phyloP scores from a whole-genome alignment of 192 early-diverging fungal species.

The Backusella tuberculispora region DNA sequence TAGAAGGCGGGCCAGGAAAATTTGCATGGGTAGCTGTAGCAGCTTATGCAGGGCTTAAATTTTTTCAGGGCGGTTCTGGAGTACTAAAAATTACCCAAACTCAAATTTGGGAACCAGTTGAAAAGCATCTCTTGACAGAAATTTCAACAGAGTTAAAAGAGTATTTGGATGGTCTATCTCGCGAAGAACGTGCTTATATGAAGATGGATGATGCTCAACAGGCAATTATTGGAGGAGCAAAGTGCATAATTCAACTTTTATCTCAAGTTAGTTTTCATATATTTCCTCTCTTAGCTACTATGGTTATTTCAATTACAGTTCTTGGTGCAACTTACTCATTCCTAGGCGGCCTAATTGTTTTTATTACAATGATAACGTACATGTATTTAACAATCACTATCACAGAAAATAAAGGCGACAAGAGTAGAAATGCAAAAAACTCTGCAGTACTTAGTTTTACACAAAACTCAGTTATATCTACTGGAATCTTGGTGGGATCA shows the following conservation, averaged over 20 bases:
- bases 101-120: constrained; percentile 90
- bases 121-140: constrained; percentile 85
- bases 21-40: constrained; percentile 56
- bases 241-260: constrained; percentile 73
- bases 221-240: constrained; percentile 79
- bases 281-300: constrained; percentile 84
- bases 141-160: constrained; percentile 86
- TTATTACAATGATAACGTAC: constrained; percentile 86
- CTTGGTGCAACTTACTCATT: constrained; percentile 67
- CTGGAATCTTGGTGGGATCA: constrained; percentile 79
- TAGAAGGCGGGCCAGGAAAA: constrained; percentile 9
- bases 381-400: constrained; percentile 77
- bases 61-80: constrained; percentile 73
- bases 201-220: constrained; percentile 94
- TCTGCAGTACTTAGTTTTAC: constrained; percentile 80
- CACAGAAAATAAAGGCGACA: constrained; percentile 75
- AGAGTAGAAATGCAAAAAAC: constrained; percentile 71
- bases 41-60: constrained; percentile 62
- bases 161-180: constrained; percentile 84
- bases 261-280: constrained; percentile 88
- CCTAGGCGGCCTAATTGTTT: constrained; percentile 77
- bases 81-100: constrained; percentile 76
- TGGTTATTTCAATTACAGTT: constrained; percentile 76
- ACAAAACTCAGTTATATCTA: constrained; percentile 86
- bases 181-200: constrained; percentile 90